Base-by-base conservation (phyloP, 169 alveolate species). In the Plasmodium chabaudi region DNA sequence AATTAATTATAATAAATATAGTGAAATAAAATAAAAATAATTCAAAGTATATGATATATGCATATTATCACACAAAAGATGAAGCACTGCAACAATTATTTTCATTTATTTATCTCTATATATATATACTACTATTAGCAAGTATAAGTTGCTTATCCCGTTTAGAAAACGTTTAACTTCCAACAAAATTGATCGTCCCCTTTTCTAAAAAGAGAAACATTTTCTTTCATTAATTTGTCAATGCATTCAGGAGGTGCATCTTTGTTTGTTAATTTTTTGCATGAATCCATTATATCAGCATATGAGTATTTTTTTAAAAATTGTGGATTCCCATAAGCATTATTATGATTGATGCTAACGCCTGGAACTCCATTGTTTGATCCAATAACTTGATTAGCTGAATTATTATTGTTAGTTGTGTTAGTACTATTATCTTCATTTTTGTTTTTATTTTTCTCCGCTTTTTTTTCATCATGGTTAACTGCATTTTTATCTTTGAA, bases 221-320 rank as follows among this genome's bases (percentile, higher is more conserved):
- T 84, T n/a, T 84, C 91, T 49, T 65, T 84, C 86, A 84, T 84
- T 23, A 84, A 63, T 57, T 84, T 84, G 56, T 84, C 87, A 42
- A 84, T 84, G 25, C 91, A 84, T 61, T 84, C 91, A 42, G 91
- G 91, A 19, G 88, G 88, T 42, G 84, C 68, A 51, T 77, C 89
- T 6, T 68, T 86, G 51, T 68, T 69, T 25, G 84, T 84, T 17
- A 84, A 7, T 59, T 84, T 84, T 69, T 84, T 84, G 34, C 91
- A 84, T 7, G 91, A 84, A 56, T 84, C 91, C 86, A 84, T 69
- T 21, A 84, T 84, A 61, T 84, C 91, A 15, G 70, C 86, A 69
- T 68, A 84, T 17, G 91, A 84, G 27, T 84, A 84, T 39, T 82
- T 82, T 67, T 84, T 84, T 47, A 71, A 42, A 10, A 17, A 68